Evolutionary conservation across 2,329 filamentous ascomycete species (phyloP), one percentile per base, ranked within the genome.

Genomic region (Rhinocladiella similis): DNA sequence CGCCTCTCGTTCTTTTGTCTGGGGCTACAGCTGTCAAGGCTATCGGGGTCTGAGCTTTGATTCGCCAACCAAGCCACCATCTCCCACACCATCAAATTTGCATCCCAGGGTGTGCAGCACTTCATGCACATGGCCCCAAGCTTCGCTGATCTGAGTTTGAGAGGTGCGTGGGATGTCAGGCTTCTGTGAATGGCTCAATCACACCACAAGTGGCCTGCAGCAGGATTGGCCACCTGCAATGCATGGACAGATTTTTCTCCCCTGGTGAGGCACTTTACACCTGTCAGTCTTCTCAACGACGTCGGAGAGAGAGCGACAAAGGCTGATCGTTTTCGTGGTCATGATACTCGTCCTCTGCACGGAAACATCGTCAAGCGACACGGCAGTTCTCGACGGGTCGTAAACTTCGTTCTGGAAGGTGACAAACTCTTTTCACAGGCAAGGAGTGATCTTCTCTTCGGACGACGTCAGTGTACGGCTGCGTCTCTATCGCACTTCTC

Each of bases 11-110:
- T 42, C 38, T 50, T 33, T 48, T 22, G 43, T 27, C 38, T 50
- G 43, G 46, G 42, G 48, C 22, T 22, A 48, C 29, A 47, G 35
- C 52, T 41, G 39, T 46, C 43, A 47, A 54, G 41, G 45, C 9
- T 16, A 29, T 54, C 10, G n/a, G 9, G 35, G n/a, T 13, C n/a
- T 13, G 22, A 27, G 5, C 19, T 36, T 43, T 57, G 22, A 52
- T 55, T 51, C 35, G 47, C 46, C 29, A 18, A 33, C 38, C 18
- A 38, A 35, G 39, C 43, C 50, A 46, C 38, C 10, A 45, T 35
- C 52, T 50, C 54, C 58, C 51, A 53, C 58, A 57, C 51, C 47
- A 54, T 54, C 47, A 52, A 53, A 54, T 54, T 57, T 57, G 51
- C 38, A 25, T 16, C 19, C 50, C 42, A 54, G 57, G 49, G 45